Evolutionary conservation across 73 alveolate genomes (phyloP).

Genomic region (Tetrahymena thermophila): DNA sequence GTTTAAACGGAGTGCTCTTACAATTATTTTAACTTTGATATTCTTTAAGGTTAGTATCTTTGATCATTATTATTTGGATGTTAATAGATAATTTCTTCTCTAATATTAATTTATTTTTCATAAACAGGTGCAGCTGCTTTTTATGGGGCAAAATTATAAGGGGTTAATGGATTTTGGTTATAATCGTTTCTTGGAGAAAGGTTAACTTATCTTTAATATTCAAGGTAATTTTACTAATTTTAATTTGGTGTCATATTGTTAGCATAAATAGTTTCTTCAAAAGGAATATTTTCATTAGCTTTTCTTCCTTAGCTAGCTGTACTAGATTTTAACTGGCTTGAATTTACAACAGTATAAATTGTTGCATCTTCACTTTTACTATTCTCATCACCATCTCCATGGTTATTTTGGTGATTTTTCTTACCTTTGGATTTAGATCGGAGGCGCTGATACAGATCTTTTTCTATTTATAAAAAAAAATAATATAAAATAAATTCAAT

Average conservation of each 20-base stretch:
- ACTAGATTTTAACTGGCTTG: background rate
- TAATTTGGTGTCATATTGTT: background rate
- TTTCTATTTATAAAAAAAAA: background rate
- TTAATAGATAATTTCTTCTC: background rate
- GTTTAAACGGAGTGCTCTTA: background rate
- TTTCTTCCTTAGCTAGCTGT: background rate
- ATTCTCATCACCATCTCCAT: background rate
- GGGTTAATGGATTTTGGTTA: background rate
- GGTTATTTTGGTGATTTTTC: background rate
- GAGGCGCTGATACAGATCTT: slow-evolving; percentile 4
- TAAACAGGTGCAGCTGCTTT: background rate
- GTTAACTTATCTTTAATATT: background rate
- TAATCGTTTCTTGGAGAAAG: background rate
- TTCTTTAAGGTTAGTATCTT: background rate
- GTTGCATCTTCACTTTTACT: background rate
- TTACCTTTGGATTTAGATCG: background rate
- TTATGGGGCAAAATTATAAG: background rate
- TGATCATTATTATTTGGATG: background rate
- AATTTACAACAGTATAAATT: background rate
- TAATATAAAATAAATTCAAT: background rate
- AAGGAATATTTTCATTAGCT: background rate
- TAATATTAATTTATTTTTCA: background rate
- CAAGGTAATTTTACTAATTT: background rate
- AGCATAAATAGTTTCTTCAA: background rate
- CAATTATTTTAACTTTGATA: background rate